phyloP scores from a whole-genome alignment of 805 yeast genomes.

The Barnettozyma californica region DNA sequence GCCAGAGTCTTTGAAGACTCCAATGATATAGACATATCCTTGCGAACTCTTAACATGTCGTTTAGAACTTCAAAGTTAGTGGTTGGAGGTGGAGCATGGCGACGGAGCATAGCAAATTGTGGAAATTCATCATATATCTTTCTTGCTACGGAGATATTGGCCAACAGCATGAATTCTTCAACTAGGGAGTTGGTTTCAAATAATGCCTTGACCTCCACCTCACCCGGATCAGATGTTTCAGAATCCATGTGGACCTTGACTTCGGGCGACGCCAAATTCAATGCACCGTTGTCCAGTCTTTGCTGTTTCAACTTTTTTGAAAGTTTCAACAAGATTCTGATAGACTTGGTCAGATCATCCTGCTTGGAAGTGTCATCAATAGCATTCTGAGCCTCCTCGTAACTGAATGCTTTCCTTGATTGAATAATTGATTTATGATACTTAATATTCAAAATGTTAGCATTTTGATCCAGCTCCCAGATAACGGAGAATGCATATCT shows the following conservation, averaged over 20 bases:
- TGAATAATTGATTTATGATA: constrained; percentile 84
- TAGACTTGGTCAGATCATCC: constrained; percentile 85
- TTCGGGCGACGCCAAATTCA: constrained; percentile 95
- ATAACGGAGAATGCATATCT: constrained; percentile 92
- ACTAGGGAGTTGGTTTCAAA: constrained; percentile 92
- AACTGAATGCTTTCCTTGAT: constrained; percentile 92
- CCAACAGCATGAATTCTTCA: constrained; percentile 97
- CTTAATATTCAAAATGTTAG: constrained; percentile 72
- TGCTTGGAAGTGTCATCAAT: constrained; percentile 73
- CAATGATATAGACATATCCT: constrained; percentile 66
- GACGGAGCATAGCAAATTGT: constrained; percentile 96
- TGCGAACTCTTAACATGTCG: constrained; percentile 80
- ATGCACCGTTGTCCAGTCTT: constrained; percentile 91
- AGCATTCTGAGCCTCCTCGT: constrained; percentile 86
- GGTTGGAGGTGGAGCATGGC: constrained; percentile 97
- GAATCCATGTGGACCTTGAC: constrained; percentile 96
- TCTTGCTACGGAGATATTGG: constrained; percentile 92
- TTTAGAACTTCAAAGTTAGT: constrained; percentile 86
- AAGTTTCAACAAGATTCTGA: constrained; percentile 74
- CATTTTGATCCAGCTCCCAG: constrained; percentile 90
- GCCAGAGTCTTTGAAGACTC: constrained; percentile 90
- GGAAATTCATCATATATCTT: constrained; percentile 91
- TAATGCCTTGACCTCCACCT: constrained; percentile 84
- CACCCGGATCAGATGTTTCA: constrained; percentile 95
- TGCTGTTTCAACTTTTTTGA: constrained; percentile 82